These are phyloP conservation scores for Xenoacremonium recifei DNA, from an alignment of 2,329 filamentous ascomycete species.

Conservation along the genomic window DNA sequence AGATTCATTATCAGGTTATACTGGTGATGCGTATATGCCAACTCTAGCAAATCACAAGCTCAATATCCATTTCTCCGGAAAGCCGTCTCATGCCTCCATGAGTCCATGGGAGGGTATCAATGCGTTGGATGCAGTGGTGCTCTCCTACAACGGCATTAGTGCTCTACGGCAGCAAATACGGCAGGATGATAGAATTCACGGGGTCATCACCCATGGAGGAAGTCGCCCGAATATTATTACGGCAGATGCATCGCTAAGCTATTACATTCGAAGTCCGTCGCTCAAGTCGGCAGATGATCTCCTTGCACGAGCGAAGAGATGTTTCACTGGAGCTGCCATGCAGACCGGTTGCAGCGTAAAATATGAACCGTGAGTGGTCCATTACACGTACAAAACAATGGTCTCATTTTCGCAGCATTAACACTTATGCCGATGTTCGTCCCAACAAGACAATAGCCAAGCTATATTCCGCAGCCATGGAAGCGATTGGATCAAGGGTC, in stretches of 20 bases:
- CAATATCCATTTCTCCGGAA: conserved; percentile 51
- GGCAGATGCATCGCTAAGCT: conserved; percentile 9
- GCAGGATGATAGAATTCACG: conserved; percentile 48
- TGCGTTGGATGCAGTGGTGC: conserved; percentile 55
- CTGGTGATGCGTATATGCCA: conserved; percentile 13
- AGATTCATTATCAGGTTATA: background rate
- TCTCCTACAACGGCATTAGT: conserved; percentile 46
- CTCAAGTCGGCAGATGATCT: conserved; percentile 6
- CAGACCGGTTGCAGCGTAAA: conserved; percentile 45
- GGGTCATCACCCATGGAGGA: conserved; percentile 53
- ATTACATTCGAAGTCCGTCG: conserved; percentile 11
- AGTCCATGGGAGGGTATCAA: conserved; percentile 61
- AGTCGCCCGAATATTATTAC: conserved; percentile 12
- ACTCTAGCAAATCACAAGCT: conserved; percentile 47
- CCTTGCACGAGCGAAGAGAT: conserved; percentile 37
- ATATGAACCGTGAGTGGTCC: conserved; percentile 28
- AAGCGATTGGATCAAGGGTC: conserved; percentile 14
- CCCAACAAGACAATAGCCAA: conserved; percentile 11
- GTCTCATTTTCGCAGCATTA: conserved; percentile 11
- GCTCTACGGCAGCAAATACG: conserved; percentile 56
- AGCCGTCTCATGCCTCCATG: conserved; percentile 54
- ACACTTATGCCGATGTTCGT: conserved; percentile 21
- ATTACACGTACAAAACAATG: background rate
- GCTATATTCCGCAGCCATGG: conserved; percentile 20
- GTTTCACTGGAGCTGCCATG: conserved; percentile 38